Percentiles rank a stretch among this genome's conserved stretches.
phyloP scores from a whole-genome alignment of 805 yeast genomes.

The Yamadazyma paraphyllophila region DNA sequence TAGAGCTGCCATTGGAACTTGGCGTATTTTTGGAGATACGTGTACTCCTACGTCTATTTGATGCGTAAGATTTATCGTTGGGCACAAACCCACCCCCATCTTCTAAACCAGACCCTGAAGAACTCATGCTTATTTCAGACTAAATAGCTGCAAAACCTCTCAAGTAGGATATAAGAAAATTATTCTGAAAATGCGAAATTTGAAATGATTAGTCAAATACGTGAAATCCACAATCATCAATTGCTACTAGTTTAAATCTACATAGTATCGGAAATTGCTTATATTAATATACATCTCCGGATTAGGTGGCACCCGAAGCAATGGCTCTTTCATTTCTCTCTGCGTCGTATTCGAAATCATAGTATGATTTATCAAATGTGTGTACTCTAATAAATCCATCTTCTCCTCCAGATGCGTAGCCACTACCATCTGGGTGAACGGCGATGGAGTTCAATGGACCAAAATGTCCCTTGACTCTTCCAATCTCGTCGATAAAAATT shows the following conservation, averaged over 20 bases:
- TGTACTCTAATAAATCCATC: slow-evolving; percentile 97
- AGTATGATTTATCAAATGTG: slow-evolving; percentile 88
- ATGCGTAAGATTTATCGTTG: slow-evolving; percentile 32
- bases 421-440: slow-evolving; percentile 89
- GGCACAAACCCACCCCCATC: slow-evolving; percentile 43
- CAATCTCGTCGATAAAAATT: slow-evolving; percentile 92
- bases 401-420: slow-evolving; percentile 97
- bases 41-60: slow-evolving; percentile 17
- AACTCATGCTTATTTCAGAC: not conserved
- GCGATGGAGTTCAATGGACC: slow-evolving; percentile 97
- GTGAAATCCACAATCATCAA: not conserved
- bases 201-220: not conserved
- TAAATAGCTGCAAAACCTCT: slow-evolving; percentile 4
- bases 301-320: slow-evolving; percentile 7
- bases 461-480: slow-evolving; percentile 97
- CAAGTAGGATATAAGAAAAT: not conserved
- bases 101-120: slow-evolving; percentile 1
- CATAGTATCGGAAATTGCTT: not conserved
- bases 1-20: slow-evolving; percentile 12
- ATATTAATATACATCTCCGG: slow-evolving; percentile 1
- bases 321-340: slow-evolving; percentile 62
- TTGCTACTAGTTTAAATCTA: not conserved
- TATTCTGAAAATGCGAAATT: not conserved
- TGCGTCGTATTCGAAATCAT: slow-evolving; percentile 89
- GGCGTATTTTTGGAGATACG: not conserved